Base-by-base conservation (phyloP, 805 yeast species). In the Starmera caribaea region DNA sequence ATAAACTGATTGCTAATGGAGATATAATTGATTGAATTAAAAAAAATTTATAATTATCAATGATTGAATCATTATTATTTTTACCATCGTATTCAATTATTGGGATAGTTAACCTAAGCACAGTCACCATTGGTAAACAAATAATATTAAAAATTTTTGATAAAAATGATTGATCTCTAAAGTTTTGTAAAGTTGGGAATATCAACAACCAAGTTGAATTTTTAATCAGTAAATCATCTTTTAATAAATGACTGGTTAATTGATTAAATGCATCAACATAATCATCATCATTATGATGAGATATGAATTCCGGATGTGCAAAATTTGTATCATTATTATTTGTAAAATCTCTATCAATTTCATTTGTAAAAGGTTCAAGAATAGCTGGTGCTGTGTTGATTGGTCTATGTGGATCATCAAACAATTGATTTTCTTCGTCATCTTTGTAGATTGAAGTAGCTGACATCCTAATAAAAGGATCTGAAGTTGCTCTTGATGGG, bases 51-150 rank as follows among this genome's bases (percentile, higher is more conserved):
- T 55, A 41, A 11, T 43, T 36, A 10, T 42, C 44, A 27, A 55
- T 41, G 8, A 54, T 38, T 4, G 44, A 10, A 32, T 48, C 51
- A 30, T 43, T 44, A 9, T 54, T 48, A n/a, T 47, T 40, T 3
- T 42, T 36, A 12, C 50, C 50, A 31, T 52, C 53, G 35, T 49
- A 57, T 9, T 54, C 37, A n/a, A 54, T 49, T 12, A 50, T 51
- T 16, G 72, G 72, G 30, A 67, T 54, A 11, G 67, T 58, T 11
- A 64, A 32, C 35, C 61, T 53, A 5, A 65, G 44, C 1, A 61
- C 9, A 3, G 65, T 41, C 2, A 63, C 55, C 17, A 61, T 51
- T 12, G 70, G 69, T 4, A 58, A 45, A 11, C 63, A 60, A 3
- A 58, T 15, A 1, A 63, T 29, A 3, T 62, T 59, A 15, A 63